Base-by-base conservation (phyloP, 805 yeast species). In the Metschnikowia bowlesiae region DNA sequence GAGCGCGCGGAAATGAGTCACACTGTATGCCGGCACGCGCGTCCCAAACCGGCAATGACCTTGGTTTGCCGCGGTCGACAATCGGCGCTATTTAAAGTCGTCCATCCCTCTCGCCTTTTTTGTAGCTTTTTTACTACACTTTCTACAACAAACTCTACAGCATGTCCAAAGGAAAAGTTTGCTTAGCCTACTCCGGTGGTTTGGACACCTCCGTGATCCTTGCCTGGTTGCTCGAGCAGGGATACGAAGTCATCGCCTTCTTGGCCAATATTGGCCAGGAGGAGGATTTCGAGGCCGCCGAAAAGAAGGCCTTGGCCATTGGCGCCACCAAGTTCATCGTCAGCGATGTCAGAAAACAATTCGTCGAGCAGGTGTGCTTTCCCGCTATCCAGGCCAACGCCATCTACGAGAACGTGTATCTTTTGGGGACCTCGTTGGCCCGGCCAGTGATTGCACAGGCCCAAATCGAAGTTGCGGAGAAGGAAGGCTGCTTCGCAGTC, bases 401-500 rank as follows among this genome's bases (percentile, higher is more conserved):
- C 52, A 90, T 92, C 67, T 94, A 94, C 75, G 99, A 94, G 76
- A 96, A 94, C 67, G 97, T 94, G 48, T 94, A 94, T 73, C 77
- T 94, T 53, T 81, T 94, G 64, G 99, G 99, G 65, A 94, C 99
- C 51, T 90, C 99, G 11, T 79, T 94, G 66, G 99, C 99, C 47
- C 87, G 99, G 79, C 99, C 99, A 35, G 96, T 92, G 51, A 94
- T 94, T 71, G 97, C 99, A 50, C 85, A 91, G 75, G 99, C 99
- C 46, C 99, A 94, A 77, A 94, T 94, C 69, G 81, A 87, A 65
- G 97, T 89, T 57, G 99, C 99, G 55, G 95, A 90, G 76, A 81
- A 87, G 64, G 95, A 94, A 73, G 97, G 97, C 58, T 94, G 99
- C 80, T 90, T 92, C 63, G 98, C 98, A 48, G 99, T 94, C 45